Conservation (phyloP, 805 yeast genomes). For the Kuraishia cidri region DNA sequence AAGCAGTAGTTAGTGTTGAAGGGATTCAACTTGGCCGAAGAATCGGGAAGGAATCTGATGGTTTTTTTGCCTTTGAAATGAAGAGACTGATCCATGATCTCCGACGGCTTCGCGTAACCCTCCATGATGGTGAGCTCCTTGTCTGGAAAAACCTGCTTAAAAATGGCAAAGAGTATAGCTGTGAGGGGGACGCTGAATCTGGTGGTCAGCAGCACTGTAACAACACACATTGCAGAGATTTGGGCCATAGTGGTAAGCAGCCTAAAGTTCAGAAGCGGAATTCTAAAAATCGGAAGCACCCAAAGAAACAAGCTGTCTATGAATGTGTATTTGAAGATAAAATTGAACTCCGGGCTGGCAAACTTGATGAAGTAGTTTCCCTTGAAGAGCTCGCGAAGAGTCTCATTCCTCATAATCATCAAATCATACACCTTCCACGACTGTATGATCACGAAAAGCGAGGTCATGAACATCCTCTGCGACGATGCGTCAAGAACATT, state of each 20-base stretch:
- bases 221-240: constrained; percentile 32
- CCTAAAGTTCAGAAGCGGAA: constrained; percentile 66
- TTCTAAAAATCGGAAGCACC: constrained; percentile 62
- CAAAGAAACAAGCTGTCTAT: constrained; percentile 67
- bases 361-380: constrained; percentile 18
- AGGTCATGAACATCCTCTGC: constrained; percentile 62
- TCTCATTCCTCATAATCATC: constrained; percentile 42
- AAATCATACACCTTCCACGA: constrained; percentile 79
- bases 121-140: constrained; percentile 22
- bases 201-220: constrained; percentile 47
- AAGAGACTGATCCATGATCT: constrained; percentile 33
- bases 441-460: constrained; percentile 67
- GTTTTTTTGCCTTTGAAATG: constrained; percentile 77
- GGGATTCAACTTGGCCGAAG: constrained; percentile 80
- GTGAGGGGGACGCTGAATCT: constrained; percentile 40
- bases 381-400: constrained; percentile 10
- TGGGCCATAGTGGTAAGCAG: constrained; percentile 44
- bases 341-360: constrained; percentile 42
- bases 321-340: constrained; percentile 61
- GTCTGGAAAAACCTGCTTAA: constrained; percentile 12
- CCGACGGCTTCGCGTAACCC: constrained; percentile 22
- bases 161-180: constrained; percentile 8
- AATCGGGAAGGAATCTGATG: constrained; percentile 84
- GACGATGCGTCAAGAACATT: constrained; percentile 61
- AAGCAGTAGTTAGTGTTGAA: constrained; percentile 58